A percentile compares a stretch with the other conserved stretches of the same genome.
Conservation (phyloP, 345 rosid genomes). For the Boechera retrofracta region DNA sequence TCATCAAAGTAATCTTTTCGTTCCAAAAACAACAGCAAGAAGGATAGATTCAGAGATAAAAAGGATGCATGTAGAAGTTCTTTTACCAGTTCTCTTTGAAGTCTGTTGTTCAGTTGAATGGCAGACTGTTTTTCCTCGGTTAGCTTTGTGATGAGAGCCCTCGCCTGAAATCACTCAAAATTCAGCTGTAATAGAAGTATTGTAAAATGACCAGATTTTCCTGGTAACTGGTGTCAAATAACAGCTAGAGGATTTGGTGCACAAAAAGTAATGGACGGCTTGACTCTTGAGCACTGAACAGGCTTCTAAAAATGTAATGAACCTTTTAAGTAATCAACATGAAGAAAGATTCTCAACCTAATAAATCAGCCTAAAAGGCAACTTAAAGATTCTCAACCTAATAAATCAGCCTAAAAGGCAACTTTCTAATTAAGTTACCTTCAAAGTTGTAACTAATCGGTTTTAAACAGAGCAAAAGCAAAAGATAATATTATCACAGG, state of each 20-base stretch:
- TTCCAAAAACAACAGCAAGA: background rate
- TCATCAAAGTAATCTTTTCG: background rate
- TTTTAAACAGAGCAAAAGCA: constrained; percentile 24
- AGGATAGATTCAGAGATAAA: constrained; percentile 1
- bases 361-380: constrained; percentile 24
- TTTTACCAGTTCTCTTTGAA: constrained; percentile 78
- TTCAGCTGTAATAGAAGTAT: constrained; percentile 2
- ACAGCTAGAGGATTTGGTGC: background rate
- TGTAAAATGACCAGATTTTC: constrained; percentile 10
- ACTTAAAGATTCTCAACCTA: constrained; percentile 31
- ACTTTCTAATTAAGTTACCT: constrained; percentile 30
- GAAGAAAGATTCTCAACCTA: constrained; percentile 29
- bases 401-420: constrained; percentile 24
- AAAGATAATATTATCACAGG: background rate
- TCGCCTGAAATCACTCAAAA: constrained; percentile 51
- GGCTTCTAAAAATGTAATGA: constrained; percentile 21
- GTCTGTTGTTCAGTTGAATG: constrained; percentile 58
- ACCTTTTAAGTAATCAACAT: constrained; percentile 30
- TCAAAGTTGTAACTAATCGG: constrained; percentile 9
- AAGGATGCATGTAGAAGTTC: constrained; percentile 10
- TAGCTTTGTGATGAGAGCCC: constrained; percentile 61
- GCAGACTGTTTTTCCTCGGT: constrained; percentile 64
- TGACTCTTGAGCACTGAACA: background rate
- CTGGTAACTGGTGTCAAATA: background rate
- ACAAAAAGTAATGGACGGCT: constrained; percentile 21